Percentiles rank a stretch among this genome's conserved stretches.
Evolutionary conservation across 345 rosid genomes (phyloP).

Genomic region (Pistacia atlantica): DNA sequence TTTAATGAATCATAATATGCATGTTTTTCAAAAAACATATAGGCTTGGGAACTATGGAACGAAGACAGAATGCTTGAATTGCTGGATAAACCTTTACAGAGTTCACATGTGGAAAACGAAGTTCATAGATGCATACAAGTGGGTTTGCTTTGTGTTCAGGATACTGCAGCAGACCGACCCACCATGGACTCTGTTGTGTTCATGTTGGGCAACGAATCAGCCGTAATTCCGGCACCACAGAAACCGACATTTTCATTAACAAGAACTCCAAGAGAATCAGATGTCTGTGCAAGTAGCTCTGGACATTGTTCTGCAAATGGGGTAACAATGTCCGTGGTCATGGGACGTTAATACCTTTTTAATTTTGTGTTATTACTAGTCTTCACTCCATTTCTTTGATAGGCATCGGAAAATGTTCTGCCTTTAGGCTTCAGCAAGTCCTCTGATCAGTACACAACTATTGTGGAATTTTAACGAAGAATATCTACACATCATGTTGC

Average conservation of each 20-base stretch:
- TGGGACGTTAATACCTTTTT: background rate
- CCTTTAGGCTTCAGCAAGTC: too few relatives aligned
- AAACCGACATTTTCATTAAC: conserved; percentile 29
- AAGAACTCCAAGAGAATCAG: conserved; percentile 4
- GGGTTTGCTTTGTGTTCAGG: conserved; percentile 35
- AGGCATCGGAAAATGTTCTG: background rate
- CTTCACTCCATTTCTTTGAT: background rate
- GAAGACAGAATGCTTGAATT: conserved; percentile 16
- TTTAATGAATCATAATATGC: background rate
- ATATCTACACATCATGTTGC: too few relatives aligned
- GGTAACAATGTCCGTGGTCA: conserved; percentile 18
- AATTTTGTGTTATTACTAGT: background rate
- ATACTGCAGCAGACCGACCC: conserved; percentile 31
- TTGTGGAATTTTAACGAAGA: too few relatives aligned
- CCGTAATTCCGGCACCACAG: conserved; percentile 22
- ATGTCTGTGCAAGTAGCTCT: conserved; percentile 1
- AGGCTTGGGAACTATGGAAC: conserved; percentile 43
- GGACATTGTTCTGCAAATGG: background rate
- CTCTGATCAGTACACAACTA: too few relatives aligned
- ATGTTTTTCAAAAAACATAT: background rate
- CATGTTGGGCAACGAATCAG: conserved; percentile 30
- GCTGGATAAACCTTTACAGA: conserved; percentile 14
- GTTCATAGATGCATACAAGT: background rate
- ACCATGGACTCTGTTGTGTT: conserved; percentile 25
- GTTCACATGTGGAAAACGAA: background rate